phyloP scores from a whole-genome alignment of 2,329 filamentous ascomycete species.

The Pleomassaria siparia region DNA sequence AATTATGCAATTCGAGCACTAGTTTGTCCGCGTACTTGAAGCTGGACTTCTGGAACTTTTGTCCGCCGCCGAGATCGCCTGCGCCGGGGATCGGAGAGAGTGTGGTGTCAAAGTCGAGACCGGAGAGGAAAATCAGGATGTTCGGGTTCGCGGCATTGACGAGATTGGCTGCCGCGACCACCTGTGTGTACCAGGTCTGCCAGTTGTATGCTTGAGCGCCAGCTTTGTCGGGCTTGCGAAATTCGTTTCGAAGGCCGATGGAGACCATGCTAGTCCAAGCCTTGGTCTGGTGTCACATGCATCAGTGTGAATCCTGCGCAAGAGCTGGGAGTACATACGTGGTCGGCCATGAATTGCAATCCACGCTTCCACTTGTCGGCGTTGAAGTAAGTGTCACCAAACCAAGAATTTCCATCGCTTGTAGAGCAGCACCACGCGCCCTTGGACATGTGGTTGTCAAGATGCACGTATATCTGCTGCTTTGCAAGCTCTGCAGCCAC shows the following conservation, averaged over 20 bases:
- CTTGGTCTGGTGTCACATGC: slow-evolving; percentile 20
- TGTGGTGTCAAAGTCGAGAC: slow-evolving; percentile 59
- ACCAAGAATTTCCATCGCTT: slow-evolving; percentile 62
- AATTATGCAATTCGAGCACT: slow-evolving; percentile 64
- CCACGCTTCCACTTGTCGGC: slow-evolving; percentile 63
- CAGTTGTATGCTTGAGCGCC: slow-evolving; percentile 55
- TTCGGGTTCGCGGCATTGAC: slow-evolving; percentile 56
- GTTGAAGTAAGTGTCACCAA: slow-evolving; percentile 60
- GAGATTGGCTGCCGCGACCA: slow-evolving; percentile 51
- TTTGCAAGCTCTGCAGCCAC: slow-evolving; percentile 57
- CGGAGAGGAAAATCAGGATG: slow-evolving; percentile 61
- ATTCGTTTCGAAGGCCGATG: slow-evolving; percentile 61
- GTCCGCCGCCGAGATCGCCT: slow-evolving; percentile 52
- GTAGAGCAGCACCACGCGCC: slow-evolving; percentile 35
- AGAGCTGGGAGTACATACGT: slow-evolving; percentile 37
- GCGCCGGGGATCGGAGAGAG: slow-evolving; percentile 55
- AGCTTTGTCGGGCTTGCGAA: slow-evolving; percentile 28
- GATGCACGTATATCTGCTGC: slow-evolving; percentile 37
- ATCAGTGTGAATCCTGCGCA: background rate
- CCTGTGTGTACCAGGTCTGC: slow-evolving; percentile 57
- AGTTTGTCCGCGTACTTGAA: slow-evolving; percentile 58
- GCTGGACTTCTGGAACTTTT: slow-evolving; percentile 49
- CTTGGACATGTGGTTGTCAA: slow-evolving; percentile 41
- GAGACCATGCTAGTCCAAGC: slow-evolving; percentile 55
- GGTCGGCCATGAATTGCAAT: slow-evolving; percentile 61